These are phyloP conservation scores for Debaryomyces nepalensis DNA, from an alignment of 1,139 yeast genomes.

Conservation along the genomic window DNA sequence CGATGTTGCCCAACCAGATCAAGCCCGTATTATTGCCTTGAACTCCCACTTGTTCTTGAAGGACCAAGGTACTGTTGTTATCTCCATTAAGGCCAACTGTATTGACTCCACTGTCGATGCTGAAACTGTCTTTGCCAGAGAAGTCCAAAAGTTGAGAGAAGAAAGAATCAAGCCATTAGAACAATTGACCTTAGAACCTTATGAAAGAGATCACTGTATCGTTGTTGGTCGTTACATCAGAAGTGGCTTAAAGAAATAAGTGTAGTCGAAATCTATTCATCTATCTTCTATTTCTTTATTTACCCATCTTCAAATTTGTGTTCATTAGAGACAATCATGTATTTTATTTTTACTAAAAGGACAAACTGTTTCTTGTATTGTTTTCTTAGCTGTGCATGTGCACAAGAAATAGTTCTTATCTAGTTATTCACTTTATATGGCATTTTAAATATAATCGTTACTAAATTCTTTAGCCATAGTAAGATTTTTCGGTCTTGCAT, in stretches of 20 bases:
- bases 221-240: constrained; percentile 97
- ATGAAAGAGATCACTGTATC: constrained; percentile 99
- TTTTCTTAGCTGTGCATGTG: constrained; percentile 4
- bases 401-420: constrained; percentile 6
- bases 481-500: background rate
- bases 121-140: constrained; percentile 98
- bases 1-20: constrained; percentile 99
- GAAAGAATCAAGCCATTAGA: constrained; percentile 98
- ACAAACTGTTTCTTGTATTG: constrained; percentile 6
- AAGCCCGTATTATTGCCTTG: constrained; percentile 98
- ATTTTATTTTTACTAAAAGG: constrained; percentile 4
- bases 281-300: background rate
- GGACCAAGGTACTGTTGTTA: constrained; percentile 97
- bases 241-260: constrained; percentile 69
- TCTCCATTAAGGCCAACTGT: constrained; percentile 99
- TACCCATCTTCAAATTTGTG: constrained; percentile 9
- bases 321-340: constrained; percentile 8
- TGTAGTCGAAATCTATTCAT: background rate
- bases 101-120: constrained; percentile 99
- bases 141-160: constrained; percentile 97
- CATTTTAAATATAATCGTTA: constrained; percentile 10
- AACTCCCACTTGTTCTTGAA: constrained; percentile 97
- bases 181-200: constrained; percentile 98
- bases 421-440: constrained; percentile 11
- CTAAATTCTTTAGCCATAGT: background rate